These are phyloP conservation scores for Mortierella claussenii DNA, from an alignment of 192 early-diverging fungal genomes.

Conservation along the genomic window DNA sequence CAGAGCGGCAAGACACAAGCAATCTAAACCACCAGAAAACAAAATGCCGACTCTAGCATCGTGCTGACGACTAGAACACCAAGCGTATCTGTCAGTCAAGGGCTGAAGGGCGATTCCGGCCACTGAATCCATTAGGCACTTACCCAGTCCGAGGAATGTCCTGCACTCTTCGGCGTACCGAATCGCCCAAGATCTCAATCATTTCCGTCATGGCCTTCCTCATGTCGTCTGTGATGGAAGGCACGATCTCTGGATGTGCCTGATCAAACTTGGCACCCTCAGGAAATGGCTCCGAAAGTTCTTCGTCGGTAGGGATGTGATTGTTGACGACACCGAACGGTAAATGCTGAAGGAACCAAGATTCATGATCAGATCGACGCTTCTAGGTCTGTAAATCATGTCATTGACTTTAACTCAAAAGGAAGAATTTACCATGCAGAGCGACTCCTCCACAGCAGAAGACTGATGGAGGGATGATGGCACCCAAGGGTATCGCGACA, in stretches of 20 bases:
- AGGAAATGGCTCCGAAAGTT: constrained; percentile 44
- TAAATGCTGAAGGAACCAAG: constrained; percentile 39
- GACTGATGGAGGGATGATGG: background rate
- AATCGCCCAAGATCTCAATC: constrained; percentile 53
- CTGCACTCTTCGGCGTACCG: constrained; percentile 57
- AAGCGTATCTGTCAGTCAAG: background rate
- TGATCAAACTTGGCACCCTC: constrained; percentile 25
- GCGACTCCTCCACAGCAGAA: background rate
- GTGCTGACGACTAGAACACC: constrained; percentile 2
- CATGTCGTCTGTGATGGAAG: constrained; percentile 55
- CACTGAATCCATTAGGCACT: too few relatives aligned
- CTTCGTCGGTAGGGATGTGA: constrained; percentile 23
- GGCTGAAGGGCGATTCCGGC: background rate
- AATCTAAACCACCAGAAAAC: constrained; percentile 97
- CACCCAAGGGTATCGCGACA: constrained; percentile 43
- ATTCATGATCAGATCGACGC: too few relatives aligned
- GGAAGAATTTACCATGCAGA: constrained; percentile 12
- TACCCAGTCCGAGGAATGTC: constrained; percentile 62
- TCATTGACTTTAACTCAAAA: too few relatives aligned
- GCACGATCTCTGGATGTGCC: constrained; percentile 32
- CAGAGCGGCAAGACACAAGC: constrained; percentile 88
- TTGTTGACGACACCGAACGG: constrained; percentile 61
- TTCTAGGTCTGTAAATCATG: too few relatives aligned
- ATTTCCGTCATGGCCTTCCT: constrained; percentile 49
- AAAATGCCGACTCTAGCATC: constrained; percentile 77